Evolutionary conservation across 768 basidiomycete genomes (phyloP).

Genomic region (Pleurotus citrinopileatus): DNA sequence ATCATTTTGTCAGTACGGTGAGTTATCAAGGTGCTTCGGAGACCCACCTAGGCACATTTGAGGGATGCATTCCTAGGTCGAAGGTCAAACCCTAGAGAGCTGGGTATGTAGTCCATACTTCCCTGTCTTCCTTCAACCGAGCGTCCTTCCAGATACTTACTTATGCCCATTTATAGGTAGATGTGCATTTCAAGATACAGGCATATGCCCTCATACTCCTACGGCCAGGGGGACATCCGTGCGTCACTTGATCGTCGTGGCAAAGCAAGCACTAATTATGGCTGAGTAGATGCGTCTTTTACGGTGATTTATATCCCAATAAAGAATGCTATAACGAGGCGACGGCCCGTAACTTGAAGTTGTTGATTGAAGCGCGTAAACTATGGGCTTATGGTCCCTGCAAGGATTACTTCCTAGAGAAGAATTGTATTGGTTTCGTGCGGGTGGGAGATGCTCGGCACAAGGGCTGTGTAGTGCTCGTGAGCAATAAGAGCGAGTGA

Average conservation of each 20-base stretch:
- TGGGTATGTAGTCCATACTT: conserved; percentile 53
- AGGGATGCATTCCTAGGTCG: conserved; percentile 30
- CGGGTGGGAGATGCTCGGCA: conserved; percentile 55
- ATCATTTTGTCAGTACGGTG: conserved; percentile 53
- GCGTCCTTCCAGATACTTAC: too few species aligned
- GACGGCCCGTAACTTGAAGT: conserved; percentile 46
- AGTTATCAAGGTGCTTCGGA: conserved; percentile 13
- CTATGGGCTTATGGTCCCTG: conserved; percentile 63
- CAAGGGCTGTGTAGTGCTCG: conserved; percentile 65
- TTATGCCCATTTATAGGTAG: too few species aligned
- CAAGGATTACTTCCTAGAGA: conserved; percentile 55
- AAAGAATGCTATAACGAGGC: conserved; percentile 58
- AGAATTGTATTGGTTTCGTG: conserved; percentile 75
- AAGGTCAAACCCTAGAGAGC: conserved; percentile 76
- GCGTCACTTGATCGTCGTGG: conserved; percentile 24
- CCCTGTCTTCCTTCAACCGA: too few species aligned
- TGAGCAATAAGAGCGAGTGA: conserved; percentile 58
- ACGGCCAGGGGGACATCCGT: conserved; percentile 72
- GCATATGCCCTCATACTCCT: conserved; percentile 81
- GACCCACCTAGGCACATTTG: background rate
- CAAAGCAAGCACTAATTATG: background rate
- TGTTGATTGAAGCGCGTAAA: conserved; percentile 61
- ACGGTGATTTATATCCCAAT: conserved; percentile 79
- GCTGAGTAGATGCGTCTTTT: conserved; percentile 75
- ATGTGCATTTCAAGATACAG: conserved; percentile 68